phyloP scores from a whole-genome alignment of 2,329 filamentous ascomycete genomes.

The Aspergillus pseudoterreus region DNA sequence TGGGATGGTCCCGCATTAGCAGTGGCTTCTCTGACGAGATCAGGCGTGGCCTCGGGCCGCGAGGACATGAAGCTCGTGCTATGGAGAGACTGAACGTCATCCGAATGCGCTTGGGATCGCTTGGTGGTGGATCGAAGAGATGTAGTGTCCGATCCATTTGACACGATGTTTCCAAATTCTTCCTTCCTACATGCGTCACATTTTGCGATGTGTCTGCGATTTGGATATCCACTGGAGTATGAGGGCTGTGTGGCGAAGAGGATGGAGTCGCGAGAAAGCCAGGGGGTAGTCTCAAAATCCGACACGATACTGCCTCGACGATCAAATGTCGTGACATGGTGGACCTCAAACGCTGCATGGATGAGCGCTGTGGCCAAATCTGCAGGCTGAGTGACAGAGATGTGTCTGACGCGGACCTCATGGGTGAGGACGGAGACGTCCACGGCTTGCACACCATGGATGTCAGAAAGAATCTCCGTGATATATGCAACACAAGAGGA shows the following conservation, averaged over 20 bases:
- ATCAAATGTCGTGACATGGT: constrained; percentile 41
- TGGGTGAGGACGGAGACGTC: constrained; percentile 44
- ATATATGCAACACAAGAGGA: constrained; percentile 46
- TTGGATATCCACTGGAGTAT: constrained; percentile 16
- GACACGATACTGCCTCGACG: constrained; percentile 25
- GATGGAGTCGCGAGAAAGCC: constrained; percentile 26
- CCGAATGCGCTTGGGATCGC: background rate
- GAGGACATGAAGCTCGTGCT: constrained; percentile 3
- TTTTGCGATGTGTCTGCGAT: constrained; percentile 43
- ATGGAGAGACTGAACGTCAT: background rate
- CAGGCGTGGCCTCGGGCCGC: background rate
- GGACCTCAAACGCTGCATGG: constrained; percentile 46
- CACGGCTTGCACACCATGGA: constrained; percentile 32
- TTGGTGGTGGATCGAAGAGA: constrained; percentile 2
- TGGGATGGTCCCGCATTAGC: no score
- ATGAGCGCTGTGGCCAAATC: constrained; percentile 37
- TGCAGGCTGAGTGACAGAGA: constrained; percentile 23
- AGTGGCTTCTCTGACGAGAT: background rate
- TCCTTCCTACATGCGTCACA: constrained; percentile 49
- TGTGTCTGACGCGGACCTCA: constrained; percentile 42
- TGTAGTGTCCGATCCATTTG: constrained; percentile 11
- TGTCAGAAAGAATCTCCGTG: constrained; percentile 39
- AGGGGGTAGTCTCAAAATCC: constrained; percentile 33
- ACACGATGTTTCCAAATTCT: constrained; percentile 20
- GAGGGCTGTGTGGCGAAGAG: constrained; percentile 20